Percentiles rank a stretch among this genome's conserved stretches.
phyloP scores from a whole-genome alignment of 2,329 filamentous ascomycete genomes.

The Talaromyces funiculosus region DNA sequence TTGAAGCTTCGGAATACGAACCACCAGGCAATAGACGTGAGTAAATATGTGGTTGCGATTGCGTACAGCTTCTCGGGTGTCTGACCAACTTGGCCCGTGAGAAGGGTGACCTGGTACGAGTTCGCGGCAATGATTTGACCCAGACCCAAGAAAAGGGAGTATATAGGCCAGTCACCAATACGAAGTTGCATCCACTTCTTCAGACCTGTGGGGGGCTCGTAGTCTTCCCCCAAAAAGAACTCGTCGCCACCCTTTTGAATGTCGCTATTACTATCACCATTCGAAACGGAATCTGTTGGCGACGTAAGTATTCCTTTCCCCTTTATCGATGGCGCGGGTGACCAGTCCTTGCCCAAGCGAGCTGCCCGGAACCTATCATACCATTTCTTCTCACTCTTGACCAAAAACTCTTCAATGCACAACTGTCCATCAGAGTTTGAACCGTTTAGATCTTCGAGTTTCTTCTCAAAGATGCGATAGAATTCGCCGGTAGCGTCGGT shows the following conservation, averaged over 20 bases:
- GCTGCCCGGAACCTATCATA: constrained; percentile 55
- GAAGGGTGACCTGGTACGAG: constrained; percentile 63
- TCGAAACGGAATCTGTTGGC: constrained; percentile 37
- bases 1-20: constrained; percentile 54
- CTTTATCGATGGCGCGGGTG: constrained; percentile 31
- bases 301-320: constrained; percentile 28
- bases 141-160: constrained; percentile 56
- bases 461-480: constrained; percentile 53
- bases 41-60: constrained; percentile 55
- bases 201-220: constrained; percentile 52
- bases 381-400: constrained; percentile 63
- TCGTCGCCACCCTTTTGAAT: constrained; percentile 44
- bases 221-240: constrained; percentile 52
- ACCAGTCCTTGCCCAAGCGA: constrained; percentile 50
- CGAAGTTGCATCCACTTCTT: constrained; percentile 52
- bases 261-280: constrained; percentile 34
- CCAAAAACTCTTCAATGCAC: constrained; percentile 61
- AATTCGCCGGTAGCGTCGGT: constrained; percentile 60
- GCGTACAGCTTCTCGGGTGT: constrained; percentile 55
- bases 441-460: constrained; percentile 51
- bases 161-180: constrained; percentile 60
- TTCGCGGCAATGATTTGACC: constrained; percentile 61
- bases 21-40: constrained; percentile 59
- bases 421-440: constrained; percentile 54
- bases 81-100: constrained; percentile 58